Evolutionary conservation across 805 yeast species (phyloP), one percentile per base, ranked within the genome.

Genomic region (Metschnikowia shivogae): DNA sequence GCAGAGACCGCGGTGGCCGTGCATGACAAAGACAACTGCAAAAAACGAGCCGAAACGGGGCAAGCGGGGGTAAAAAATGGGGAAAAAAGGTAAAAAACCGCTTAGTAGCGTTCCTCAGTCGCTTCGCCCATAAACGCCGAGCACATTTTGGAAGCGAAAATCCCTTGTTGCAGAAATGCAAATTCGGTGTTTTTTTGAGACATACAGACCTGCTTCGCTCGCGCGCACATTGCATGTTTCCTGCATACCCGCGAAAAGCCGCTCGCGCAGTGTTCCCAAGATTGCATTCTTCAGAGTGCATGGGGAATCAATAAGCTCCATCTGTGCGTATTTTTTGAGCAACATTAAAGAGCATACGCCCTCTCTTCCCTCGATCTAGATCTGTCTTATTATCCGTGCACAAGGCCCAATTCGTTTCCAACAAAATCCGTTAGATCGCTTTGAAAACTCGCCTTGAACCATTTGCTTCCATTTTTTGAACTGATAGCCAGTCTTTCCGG

Each of bases 61-160:
- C 14, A 11, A 13, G 13, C 8, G 3, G 14, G 13, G 29, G 41
- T 29, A 8, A 32, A 39, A 22, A 19, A 13, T 12, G 20, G 8
- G 28, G 13, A 22, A 39, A 39, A 31, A 39, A 9, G 22, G 9
- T 10, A 13, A 30, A 22, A n/a, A 39, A 22, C 22, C 17, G 27
- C 36, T 31, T 31, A 13, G 6, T 13, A 22, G 42, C 19, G 28
- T 14, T 31, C 13, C 12, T 14, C 13, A 1, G 10, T 6, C 30
- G n/a, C 11, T 4, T 5, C 26, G 8, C 14, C 14, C 36, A 9
- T 24, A 39, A 39, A 39, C 42, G 42, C 8, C 28, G 30, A 13
- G 6, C 42, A 31, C 12, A 31, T 32, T 30, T 39, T 32, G 35
- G 42, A 39, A 39, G 35, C 42, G 35, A 39, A 39, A 39, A 31